These are phyloP conservation scores for Microcera coccophila DNA, from an alignment of 2,329 filamentous ascomycete species.

Conservation along the genomic window DNA sequence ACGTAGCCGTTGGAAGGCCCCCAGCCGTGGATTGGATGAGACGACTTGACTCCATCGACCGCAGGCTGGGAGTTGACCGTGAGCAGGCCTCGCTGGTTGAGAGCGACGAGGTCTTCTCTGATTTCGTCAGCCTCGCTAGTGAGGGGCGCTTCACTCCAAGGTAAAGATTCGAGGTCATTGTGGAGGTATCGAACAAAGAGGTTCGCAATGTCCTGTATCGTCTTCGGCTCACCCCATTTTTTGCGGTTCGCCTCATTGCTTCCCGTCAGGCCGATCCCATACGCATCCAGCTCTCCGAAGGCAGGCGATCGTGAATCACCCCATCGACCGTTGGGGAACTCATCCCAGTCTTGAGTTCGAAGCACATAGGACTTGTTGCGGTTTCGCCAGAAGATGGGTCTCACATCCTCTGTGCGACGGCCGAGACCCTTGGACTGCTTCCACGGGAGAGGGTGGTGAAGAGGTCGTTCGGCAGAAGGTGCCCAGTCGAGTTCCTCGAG, in stretches of 20 bases:
- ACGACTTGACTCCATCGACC: slow-evolving; percentile 85
- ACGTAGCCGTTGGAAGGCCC: slow-evolving; percentile 93
- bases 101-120: slow-evolving; percentile 67
- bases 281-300: slow-evolving; percentile 91
- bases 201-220: slow-evolving; percentile 72
- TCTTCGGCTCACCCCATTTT: slow-evolving; percentile 84
- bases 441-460: slow-evolving; percentile 92
- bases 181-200: slow-evolving; percentile 84
- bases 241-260: slow-evolving; percentile 95
- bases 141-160: slow-evolving; percentile 91
- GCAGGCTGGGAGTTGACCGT: slow-evolving; percentile 98
- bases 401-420: slow-evolving; percentile 87
- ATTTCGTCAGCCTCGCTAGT: slow-evolving; percentile 78
- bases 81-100: slow-evolving; percentile 83
- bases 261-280: slow-evolving; percentile 88
- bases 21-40: slow-evolving; percentile 86
- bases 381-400: slow-evolving; percentile 98
- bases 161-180: slow-evolving; percentile 74
- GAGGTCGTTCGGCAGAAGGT: slow-evolving; percentile 70
- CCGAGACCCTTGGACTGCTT: slow-evolving; percentile 88
- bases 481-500: slow-evolving; percentile 83
- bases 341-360: slow-evolving; percentile 97
- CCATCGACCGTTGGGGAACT: slow-evolving; percentile 98
- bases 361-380: slow-evolving; percentile 92
- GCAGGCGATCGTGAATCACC: slow-evolving; percentile 94